Percentiles rank a stretch among this genome's conserved stretches.
Evolutionary conservation across 768 basidiomycete genomes (phyloP).

Genomic region (Pholiota microspora): DNA sequence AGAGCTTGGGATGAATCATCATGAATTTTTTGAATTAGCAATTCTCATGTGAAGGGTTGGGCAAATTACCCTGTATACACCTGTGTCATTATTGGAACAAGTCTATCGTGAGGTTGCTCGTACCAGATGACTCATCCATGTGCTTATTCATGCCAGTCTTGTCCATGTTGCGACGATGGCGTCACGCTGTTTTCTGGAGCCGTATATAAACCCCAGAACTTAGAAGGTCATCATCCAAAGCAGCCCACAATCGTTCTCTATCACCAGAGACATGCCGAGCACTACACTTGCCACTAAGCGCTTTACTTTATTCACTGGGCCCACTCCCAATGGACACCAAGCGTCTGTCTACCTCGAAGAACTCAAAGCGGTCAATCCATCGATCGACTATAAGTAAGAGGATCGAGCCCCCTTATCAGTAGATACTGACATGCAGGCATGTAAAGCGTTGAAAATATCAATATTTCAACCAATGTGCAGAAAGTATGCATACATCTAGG

Average conservation of each 20-base stretch:
- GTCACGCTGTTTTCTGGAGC: slow-evolving; percentile 2
- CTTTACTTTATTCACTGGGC: slow-evolving; percentile 49
- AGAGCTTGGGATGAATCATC: background rate
- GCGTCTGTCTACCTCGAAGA: slow-evolving; percentile 61
- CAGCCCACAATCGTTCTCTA: background rate
- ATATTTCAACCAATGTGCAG: slow-evolving; percentile 65
- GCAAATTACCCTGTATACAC: too few relatives aligned
- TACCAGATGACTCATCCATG: slow-evolving; percentile 6
- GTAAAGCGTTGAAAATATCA: slow-evolving; percentile 48
- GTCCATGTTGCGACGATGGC: slow-evolving; percentile 6
- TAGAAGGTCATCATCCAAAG: too few relatives aligned
- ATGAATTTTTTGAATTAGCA: background rate
- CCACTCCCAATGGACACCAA: slow-evolving; percentile 61
- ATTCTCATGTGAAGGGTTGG: background rate
- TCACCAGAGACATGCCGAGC: slow-evolving; percentile 24
- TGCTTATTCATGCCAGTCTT: slow-evolving; percentile 2
- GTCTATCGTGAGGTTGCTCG: background rate
- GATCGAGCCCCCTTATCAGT: background rate
- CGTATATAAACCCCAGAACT: too few relatives aligned
- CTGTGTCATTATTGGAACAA: too few relatives aligned
- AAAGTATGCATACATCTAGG: slow-evolving; percentile 40
- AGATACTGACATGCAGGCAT: background rate
- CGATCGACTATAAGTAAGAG: slow-evolving; percentile 49
- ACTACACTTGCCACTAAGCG: slow-evolving; percentile 29
- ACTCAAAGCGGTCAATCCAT: slow-evolving; percentile 51